Evolutionary conservation across 805 yeast species (phyloP), one percentile per base, ranked within the genome.

Genomic region (Yarrowia osloensis): DNA sequence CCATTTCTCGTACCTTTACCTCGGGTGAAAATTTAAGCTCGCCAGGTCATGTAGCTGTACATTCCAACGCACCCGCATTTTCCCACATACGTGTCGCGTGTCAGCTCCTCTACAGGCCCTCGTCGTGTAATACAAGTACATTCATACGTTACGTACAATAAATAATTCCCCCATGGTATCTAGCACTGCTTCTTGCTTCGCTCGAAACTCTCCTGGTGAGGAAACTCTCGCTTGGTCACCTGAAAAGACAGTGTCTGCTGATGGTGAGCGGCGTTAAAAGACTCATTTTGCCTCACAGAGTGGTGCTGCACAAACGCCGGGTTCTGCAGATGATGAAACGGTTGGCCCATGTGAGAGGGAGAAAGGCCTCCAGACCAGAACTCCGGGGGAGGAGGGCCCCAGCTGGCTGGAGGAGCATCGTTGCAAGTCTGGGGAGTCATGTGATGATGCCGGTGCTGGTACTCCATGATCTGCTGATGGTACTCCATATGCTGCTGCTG

Each of bases 191-290:
- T 54, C 26, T 54, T 54, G 62, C 17, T 54, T 35, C 24, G 62
- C 33, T 54, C 62, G 13, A 37, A 54, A 17, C n/a, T 39, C 31
- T 54, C 46, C 1, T 17, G 17, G 1, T 54, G 62, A 6, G 62
- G 62, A 33, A 28, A 39, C 37, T 54, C 62, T 0, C 62, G 46
- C 35, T 54, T 54, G 13, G 62, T 54, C 26, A 54, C 46, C 3
- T 46, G 46, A 26, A 54, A 54, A 4, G 62, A 17, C 31, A 54
- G 24, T 11, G 46, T 54, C 24, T 54, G 62, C 46, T 54, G 62
- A 15, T 33, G 26, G n/a, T 50, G 59, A 28, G 35, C 33, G 12
- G 49, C 29, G 5, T 19, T 6, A 44, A 39, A n/a, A 19, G 28
- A 24, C 29, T 44, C 29, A 6, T 28, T n/a, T 39, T n/a, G 31